Conservation (phyloP, 306 rosid genomes). For the Corylus avellana region DNA sequence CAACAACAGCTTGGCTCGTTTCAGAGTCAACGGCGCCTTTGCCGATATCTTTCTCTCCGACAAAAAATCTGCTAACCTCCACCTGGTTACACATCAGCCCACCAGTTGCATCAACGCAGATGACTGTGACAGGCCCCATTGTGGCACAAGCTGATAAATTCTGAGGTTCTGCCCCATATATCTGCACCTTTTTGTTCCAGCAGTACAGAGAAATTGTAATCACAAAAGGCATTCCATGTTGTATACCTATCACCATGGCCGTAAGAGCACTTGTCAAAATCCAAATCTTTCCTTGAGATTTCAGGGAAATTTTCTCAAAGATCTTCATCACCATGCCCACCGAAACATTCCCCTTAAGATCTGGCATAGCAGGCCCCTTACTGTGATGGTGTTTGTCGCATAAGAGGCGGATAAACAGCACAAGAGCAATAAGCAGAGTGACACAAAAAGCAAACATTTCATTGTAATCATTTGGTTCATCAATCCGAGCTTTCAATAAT, state of each 20-base stretch:
- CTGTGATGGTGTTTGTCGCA: constrained; percentile 33
- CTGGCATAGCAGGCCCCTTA: constrained; percentile 42
- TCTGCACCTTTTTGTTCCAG: constrained; percentile 34
- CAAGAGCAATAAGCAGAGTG: constrained; percentile 35
- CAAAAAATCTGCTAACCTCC: constrained; percentile 45
- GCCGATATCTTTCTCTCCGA: constrained; percentile 45
- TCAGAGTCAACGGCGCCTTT: constrained; percentile 2
- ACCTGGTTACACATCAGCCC: constrained; percentile 23
- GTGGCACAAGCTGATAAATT: constrained; percentile 60
- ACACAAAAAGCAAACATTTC: constrained; percentile 41
- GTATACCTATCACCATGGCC: constrained; percentile 43
- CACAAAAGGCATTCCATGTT: constrained; percentile 59
- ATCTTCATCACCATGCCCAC: constrained; percentile 25
- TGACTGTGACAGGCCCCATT: constrained; percentile 58
- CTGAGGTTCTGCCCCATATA: constrained; percentile 18
- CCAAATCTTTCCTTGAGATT: constrained; percentile 49
- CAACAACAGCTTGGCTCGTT: constrained; percentile 16
- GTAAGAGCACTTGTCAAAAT: constrained; percentile 38
- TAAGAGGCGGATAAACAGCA: constrained; percentile 46
- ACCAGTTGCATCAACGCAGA: constrained; percentile 54
- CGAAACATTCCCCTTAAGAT: constrained; percentile 54
- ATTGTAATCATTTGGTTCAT: constrained; percentile 37
- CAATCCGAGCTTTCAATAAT: constrained; percentile 44
- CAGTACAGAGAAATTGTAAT: constrained; percentile 43
- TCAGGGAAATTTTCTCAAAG: constrained; percentile 35